A percentile compares a stretch with the other conserved stretches of the same genome.
These are phyloP conservation scores for Baeospora myosura DNA, from an alignment of 1,284 basidiomycete genomes.

Conservation along the genomic window DNA sequence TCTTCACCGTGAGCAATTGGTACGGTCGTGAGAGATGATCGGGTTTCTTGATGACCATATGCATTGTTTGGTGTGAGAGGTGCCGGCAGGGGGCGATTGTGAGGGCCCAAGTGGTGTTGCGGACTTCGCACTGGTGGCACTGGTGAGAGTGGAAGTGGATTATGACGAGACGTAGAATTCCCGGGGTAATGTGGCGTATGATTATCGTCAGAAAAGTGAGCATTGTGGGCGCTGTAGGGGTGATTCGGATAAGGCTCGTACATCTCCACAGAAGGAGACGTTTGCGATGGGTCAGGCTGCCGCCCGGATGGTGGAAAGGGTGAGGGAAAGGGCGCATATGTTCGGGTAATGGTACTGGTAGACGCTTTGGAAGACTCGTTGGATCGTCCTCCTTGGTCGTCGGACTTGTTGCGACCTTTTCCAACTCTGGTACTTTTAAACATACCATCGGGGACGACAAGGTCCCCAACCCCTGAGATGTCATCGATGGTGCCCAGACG, in stretches of 20 bases:
- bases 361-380: constrained; percentile 23
- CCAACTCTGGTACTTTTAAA: constrained; percentile 57
- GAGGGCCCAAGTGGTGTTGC: no score
- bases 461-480: constrained; percentile 41
- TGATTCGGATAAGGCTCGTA: constrained; percentile 3
- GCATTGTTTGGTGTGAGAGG: neutral
- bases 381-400: constrained; percentile 22
- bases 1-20: no score
- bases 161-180: neutral
- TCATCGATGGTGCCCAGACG: constrained; percentile 59
- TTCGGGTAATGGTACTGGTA: constrained; percentile 29
- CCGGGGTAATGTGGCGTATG: neutral
- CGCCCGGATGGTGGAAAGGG: constrained; percentile 31
- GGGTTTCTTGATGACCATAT: neutral
- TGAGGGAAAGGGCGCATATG: constrained; percentile 51
- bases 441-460: constrained; percentile 50
- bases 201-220: no score
- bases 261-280: constrained; percentile 1
- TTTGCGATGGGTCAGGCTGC: neutral
- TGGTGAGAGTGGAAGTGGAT: neutral
- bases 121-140: no score
- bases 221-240: neutral
- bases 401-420: constrained; percentile 37
- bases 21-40: no score
- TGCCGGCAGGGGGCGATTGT: no score